Conservation (phyloP, 176 grass and related monocot genomes). For the Oropetium thomaeum region DNA sequence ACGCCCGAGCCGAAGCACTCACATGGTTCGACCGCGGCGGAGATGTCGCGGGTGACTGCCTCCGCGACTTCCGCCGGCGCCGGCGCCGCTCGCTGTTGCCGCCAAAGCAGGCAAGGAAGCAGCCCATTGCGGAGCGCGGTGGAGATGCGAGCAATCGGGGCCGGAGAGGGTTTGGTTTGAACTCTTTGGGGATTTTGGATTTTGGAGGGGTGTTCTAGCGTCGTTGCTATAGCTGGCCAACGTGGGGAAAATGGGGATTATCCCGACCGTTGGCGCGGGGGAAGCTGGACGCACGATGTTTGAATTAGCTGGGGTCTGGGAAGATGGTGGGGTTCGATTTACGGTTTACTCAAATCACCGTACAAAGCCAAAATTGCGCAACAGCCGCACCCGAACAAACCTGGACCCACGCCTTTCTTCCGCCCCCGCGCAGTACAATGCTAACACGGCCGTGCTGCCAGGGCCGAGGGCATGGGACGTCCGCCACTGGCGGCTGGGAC, state of each 20-base stretch:
- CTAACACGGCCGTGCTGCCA: no score
- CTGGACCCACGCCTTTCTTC: no score
- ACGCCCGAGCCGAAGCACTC: neutral
- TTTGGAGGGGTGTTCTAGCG: neutral
- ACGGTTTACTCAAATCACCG: no score
- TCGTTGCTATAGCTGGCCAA: neutral
- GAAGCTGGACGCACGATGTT: neutral
- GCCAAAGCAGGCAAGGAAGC: slow-evolving; percentile 90
- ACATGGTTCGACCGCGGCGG: slow-evolving; percentile 30
- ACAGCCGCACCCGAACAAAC: no score
- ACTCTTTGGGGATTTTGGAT: neutral
- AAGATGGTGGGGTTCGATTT: neutral
- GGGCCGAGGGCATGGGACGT: no score
- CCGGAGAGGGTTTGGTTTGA: neutral
- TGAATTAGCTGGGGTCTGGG: neutral
- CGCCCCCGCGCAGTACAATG: no score
- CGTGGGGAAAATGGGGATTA: slow-evolving; percentile 32
- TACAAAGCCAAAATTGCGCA: no score
- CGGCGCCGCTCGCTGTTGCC: slow-evolving; percentile 21
- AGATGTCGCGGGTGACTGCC: slow-evolving; percentile 13
- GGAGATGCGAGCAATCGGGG: neutral
- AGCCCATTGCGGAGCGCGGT: slow-evolving; percentile 59
- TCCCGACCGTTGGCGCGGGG: slow-evolving; percentile 34
- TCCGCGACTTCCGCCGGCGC: slow-evolving; percentile 10
- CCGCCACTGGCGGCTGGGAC: no score